Evolutionary conservation across 352 stramenopile genomes (phyloP), one percentile per base, ranked within the genome.

Genomic region (Phytopythium sindhum): DNA sequence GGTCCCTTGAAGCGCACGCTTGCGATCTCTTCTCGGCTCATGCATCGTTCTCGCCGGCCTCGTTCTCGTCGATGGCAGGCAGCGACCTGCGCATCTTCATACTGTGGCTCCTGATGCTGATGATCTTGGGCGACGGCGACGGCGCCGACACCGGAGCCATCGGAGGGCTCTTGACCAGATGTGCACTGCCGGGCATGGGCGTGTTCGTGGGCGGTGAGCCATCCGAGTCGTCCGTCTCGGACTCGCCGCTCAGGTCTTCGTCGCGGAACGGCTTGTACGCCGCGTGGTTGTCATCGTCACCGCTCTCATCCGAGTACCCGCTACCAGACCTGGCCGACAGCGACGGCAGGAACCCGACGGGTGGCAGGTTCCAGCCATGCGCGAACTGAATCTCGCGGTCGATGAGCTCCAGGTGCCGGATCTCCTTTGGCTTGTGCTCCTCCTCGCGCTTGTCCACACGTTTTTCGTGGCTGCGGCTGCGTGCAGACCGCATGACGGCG

Each of bases 181-280:
- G 9, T 15, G 6, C 9, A 21, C 9, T 21, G 15, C 2, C 26
- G 9, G 56, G 53, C 37, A 50, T 10, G 12, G 39, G 42, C 39
- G 56, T 42, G 6, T 26, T 14, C 1, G 23, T 50, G n/a, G 35
- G 54, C 11, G 54, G 56, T 15, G 56, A 52, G 4, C 39, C 39
- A 26, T 61, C 42, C 12, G 56, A 52, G 17, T 61, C 56, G 17
- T 61, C 56, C 23, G 37, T 52, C 41, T 52, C 39, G 37, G 41
- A 61, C 6, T 39, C 56, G 15, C 52, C 29, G 12, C 29, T 33
- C 24, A 17, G 6, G 17, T 52, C 39, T 23, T 44, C 41, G 39
- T 61, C 56, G 56, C 21, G 41, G 41, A 61, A 61, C 15, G 56
- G 56, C 26, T 61, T 61, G 56, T 61, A 61, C 24, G 39, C 56